Evolutionary conservation across 108 stramenopile species (phyloP).

Genomic region (Chaetoceros tenuissimus): DNA sequence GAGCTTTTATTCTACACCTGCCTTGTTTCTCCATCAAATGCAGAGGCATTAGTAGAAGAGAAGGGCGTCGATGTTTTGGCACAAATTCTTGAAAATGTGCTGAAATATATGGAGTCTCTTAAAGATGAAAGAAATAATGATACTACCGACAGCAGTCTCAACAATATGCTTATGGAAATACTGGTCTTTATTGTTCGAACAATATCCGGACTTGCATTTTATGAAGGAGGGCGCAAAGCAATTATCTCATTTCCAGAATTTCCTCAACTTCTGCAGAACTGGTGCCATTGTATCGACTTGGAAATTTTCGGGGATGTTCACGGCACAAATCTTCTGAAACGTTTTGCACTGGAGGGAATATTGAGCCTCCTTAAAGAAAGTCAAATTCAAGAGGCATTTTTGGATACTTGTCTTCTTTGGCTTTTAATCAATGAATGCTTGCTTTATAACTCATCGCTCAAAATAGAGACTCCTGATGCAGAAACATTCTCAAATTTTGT

Average conservation of each 20-base stretch:
- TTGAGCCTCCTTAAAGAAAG: constrained; percentile 31
- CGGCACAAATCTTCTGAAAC: constrained; percentile 34
- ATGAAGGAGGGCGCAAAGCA: constrained; percentile 42
- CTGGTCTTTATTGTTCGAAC: constrained; percentile 42
- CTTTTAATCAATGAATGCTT: constrained; percentile 39
- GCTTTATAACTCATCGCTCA: constrained; percentile 53
- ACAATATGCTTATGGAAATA: constrained; percentile 19
- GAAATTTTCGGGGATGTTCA: neutral
- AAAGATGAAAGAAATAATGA: neutral
- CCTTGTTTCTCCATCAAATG: constrained; percentile 62
- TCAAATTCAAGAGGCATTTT: constrained; percentile 36
- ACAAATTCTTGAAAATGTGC: constrained; percentile 34
- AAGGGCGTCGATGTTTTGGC: constrained; percentile 34
- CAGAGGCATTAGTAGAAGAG: constrained; percentile 67
- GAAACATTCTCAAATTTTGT: constrained; percentile 23
- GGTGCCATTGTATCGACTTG: constrained; percentile 39
- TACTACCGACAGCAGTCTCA: neutral
- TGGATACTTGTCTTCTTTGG: constrained; percentile 55
- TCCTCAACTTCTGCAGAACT: constrained; percentile 32
- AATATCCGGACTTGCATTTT: constrained; percentile 40
- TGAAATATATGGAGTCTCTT: constrained; percentile 7
- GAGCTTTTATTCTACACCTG: constrained; percentile 57
- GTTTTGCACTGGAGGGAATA: constrained; percentile 54
- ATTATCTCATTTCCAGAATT: constrained; percentile 23
- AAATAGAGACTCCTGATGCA: constrained; percentile 21